A percentile compares a stretch with the other conserved stretches of the same genome.
Evolutionary conservation across 2,329 filamentous ascomycete species (phyloP).

Genomic region (Neoscytalidium dimidiatum): DNA sequence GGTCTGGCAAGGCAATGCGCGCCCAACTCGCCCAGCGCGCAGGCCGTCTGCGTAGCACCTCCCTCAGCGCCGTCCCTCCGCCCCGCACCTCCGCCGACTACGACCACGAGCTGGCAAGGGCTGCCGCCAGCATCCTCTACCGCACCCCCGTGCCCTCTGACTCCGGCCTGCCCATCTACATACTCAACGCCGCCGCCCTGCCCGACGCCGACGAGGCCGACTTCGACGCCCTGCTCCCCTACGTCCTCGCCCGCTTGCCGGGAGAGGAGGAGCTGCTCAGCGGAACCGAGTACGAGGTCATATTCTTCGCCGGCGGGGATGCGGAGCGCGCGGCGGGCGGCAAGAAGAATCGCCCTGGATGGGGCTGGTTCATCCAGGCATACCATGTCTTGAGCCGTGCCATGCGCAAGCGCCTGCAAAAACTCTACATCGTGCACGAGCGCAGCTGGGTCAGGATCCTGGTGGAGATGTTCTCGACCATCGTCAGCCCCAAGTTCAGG

Average conservation of each 20-base stretch:
- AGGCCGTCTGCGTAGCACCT: conserved; percentile 43
- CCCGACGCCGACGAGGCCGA: conserved; percentile 56
- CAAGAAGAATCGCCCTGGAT: conserved; percentile 53
- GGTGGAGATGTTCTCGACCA: conserved; percentile 58
- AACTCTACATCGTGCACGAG: conserved; percentile 60
- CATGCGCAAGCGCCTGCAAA: conserved; percentile 57
- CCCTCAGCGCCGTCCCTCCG: conserved; percentile 51
- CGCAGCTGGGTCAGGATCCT: conserved; percentile 59
- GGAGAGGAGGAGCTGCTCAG: conserved; percentile 57
- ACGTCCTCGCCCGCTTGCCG: conserved; percentile 56
- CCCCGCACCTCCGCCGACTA: conserved; percentile 49
- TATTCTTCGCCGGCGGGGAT: conserved; percentile 59
- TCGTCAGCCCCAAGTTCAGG: conserved; percentile 59
- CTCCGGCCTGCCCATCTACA: conserved; percentile 53
- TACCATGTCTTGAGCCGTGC: conserved; percentile 58
- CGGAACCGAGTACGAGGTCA: conserved; percentile 57
- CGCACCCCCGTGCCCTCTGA: conserved; percentile 53
- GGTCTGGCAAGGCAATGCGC: conserved; percentile 28
- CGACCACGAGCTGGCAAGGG: conserved; percentile 48
- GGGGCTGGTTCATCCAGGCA: conserved; percentile 60
- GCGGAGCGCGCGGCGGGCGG: conserved; percentile 28
- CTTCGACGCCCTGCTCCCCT: conserved; percentile 57
- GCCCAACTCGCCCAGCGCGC: conserved; percentile 34
- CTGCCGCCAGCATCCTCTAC: conserved; percentile 57
- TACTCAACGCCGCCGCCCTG: conserved; percentile 59